Percentiles rank a stretch among this genome's conserved stretches.
phyloP scores from a whole-genome alignment of 139 green algal species.

The Astrephomene gubernaculifera region DNA sequence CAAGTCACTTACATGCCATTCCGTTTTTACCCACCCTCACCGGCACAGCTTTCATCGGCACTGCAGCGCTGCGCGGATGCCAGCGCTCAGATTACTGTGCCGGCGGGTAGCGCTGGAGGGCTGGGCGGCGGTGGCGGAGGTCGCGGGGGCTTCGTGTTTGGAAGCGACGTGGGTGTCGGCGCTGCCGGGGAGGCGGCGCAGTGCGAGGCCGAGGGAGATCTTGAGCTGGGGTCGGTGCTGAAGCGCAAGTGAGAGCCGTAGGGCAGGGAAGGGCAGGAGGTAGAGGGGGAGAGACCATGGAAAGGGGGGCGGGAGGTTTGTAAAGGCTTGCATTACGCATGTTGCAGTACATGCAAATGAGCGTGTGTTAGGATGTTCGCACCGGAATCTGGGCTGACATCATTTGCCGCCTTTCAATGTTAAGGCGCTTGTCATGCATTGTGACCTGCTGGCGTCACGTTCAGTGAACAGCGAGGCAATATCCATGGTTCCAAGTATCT shows the following conservation, averaged over 20 bases:
- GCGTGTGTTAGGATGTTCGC: too few species aligned
- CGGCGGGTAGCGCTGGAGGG: background rate
- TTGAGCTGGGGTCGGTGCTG: background rate
- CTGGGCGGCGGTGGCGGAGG: background rate
- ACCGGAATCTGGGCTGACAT: too few species aligned
- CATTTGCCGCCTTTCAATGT: too few species aligned
- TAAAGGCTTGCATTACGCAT: too few species aligned
- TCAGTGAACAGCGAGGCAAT: too few species aligned
- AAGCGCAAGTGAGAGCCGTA: conserved; percentile 34
- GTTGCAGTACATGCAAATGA: too few species aligned
- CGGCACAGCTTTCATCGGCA: conserved; percentile 5
- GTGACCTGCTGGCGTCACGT: too few species aligned
- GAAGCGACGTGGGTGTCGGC: background rate
- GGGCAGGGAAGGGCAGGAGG: background rate
- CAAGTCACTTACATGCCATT: too few species aligned
- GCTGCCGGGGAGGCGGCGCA: background rate
- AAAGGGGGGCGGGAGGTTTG: background rate
- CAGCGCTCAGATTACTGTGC: background rate
- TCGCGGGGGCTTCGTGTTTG: background rate
- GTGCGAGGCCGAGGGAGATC: background rate
- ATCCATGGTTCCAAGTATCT: too few species aligned
- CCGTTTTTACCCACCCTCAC: background rate
- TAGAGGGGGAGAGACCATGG: background rate
- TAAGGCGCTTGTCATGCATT: too few species aligned
- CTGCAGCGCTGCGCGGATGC: conserved; percentile 6